Percentiles rank a stretch among this genome's conserved stretches.
These are phyloP conservation scores for Fusarium compactum DNA, from an alignment of 2,329 filamentous ascomycete species.

Conservation along the genomic window DNA sequence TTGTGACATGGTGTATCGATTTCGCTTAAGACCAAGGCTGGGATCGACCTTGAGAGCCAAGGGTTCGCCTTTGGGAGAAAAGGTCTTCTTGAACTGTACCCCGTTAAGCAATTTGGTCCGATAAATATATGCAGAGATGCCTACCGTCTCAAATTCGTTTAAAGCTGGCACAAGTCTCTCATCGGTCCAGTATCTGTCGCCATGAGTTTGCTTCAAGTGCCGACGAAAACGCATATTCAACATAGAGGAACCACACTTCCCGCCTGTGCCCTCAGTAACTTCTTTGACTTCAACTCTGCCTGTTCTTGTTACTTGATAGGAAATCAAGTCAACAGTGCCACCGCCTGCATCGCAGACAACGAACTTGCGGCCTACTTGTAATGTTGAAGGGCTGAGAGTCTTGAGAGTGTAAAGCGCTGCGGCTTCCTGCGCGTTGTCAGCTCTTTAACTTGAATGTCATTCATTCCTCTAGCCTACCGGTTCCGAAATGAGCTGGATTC, in stretches of 20 bases:
- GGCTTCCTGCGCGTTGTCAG: slow-evolving; percentile 56
- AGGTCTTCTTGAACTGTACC: slow-evolving; percentile 55
- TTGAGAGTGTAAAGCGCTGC: slow-evolving; percentile 64
- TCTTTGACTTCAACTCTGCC: slow-evolving; percentile 61
- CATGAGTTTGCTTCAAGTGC: slow-evolving; percentile 58
- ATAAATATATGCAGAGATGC: slow-evolving; percentile 49
- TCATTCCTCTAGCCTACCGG: slow-evolving; percentile 51
- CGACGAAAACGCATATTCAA: slow-evolving; percentile 62
- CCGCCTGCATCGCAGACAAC: slow-evolving; percentile 67
- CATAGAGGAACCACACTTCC: slow-evolving; percentile 63
- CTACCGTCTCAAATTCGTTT: slow-evolving; percentile 57
- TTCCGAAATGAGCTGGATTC: slow-evolving; percentile 63
- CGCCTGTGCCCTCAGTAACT: slow-evolving; percentile 62
- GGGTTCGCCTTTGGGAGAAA: slow-evolving; percentile 52
- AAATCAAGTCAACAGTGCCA: slow-evolving; percentile 66
- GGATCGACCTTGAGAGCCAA: slow-evolving; percentile 53
- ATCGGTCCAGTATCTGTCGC: slow-evolving; percentile 58
- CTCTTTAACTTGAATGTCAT: background rate
- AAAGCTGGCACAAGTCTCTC: slow-evolving; percentile 57
- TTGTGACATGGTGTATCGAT: slow-evolving; percentile 54
- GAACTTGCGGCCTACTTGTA: slow-evolving; percentile 61
- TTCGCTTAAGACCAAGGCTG: slow-evolving; percentile 50
- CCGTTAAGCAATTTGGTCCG: slow-evolving; percentile 12
- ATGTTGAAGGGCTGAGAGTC: slow-evolving; percentile 55
- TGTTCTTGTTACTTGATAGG: slow-evolving; percentile 60